Evolutionary conservation across 2,329 filamentous ascomycete species (phyloP).

Genomic region (Fusarium coffeatum): DNA sequence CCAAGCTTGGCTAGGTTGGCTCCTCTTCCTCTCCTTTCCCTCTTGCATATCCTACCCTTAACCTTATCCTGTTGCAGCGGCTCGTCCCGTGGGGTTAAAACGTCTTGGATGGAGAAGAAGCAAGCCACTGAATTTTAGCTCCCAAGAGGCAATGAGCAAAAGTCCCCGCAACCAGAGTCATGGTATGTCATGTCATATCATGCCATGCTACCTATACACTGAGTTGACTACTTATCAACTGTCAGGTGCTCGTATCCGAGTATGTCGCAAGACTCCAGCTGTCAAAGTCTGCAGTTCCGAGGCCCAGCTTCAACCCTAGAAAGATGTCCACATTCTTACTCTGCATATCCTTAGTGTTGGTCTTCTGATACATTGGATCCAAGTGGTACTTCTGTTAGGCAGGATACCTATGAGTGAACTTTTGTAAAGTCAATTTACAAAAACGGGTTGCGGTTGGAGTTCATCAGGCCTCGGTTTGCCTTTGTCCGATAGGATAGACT

Average conservation of each 20-base stretch:
- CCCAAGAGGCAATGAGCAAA: background rate
- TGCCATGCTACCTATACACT: background rate
- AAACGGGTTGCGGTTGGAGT: background rate
- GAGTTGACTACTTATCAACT: background rate
- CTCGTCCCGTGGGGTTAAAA: slow-evolving; percentile 6
- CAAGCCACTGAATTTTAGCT: background rate
- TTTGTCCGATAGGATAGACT: background rate
- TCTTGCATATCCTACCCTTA: background rate
- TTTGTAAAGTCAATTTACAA: background rate
- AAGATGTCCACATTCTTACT: background rate
- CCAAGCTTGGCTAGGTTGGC: background rate
- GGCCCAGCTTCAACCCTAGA: background rate
- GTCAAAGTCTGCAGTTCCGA: background rate
- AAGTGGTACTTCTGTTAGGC: background rate
- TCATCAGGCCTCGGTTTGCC: background rate
- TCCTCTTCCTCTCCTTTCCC: background rate
- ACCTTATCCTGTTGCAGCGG: slow-evolving; percentile 11
- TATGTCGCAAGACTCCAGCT: background rate
- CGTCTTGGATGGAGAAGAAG: background rate
- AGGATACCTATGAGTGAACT: background rate
- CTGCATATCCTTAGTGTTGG: background rate
- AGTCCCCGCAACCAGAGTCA: background rate
- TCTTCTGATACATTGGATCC: background rate
- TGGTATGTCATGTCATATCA: background rate
- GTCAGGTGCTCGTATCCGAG: background rate